phyloP scores from a whole-genome alignment of 1,284 basidiomycete species.

The Ceratobasidium sp. region DNA sequence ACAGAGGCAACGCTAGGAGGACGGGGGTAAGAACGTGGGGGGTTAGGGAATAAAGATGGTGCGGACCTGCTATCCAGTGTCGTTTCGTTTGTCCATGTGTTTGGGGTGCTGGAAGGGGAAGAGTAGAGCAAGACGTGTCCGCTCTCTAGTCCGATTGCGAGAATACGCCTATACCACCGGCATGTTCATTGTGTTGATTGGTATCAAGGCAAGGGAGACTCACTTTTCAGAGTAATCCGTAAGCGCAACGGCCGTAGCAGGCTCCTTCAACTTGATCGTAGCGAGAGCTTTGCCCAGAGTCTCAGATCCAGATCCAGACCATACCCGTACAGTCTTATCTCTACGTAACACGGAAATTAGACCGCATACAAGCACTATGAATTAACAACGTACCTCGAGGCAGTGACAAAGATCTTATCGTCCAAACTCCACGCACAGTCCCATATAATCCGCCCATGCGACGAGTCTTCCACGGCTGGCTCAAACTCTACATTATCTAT shows the following conservation, averaged over 20 bases:
- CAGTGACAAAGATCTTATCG: slow-evolving; percentile 84
- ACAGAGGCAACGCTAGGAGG: slow-evolving; percentile 67
- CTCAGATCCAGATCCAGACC: slow-evolving; percentile 6
- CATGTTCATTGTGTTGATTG: background rate
- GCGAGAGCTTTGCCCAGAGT: slow-evolving; percentile 59
- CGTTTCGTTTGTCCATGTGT: slow-evolving; percentile 63
- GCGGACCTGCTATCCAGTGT: slow-evolving; percentile 63
- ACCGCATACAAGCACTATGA: background rate
- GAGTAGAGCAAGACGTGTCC: slow-evolving; percentile 71
- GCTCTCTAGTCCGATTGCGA: slow-evolving; percentile 75
- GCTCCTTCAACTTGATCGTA: slow-evolving; percentile 69
- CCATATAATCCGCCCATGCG: slow-evolving; percentile 95
- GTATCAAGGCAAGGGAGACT: slow-evolving; percentile 44
- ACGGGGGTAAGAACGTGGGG: slow-evolving; percentile 39
- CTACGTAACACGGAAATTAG: background rate
- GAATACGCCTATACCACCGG: slow-evolving; percentile 59
- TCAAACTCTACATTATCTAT: slow-evolving; percentile 71
- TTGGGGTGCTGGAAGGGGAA: slow-evolving; percentile 51
- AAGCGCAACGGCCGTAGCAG: slow-evolving; percentile 73
- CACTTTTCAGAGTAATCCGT: slow-evolving; percentile 58
- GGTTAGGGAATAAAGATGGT: slow-evolving; percentile 2
- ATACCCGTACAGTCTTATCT: slow-evolving; percentile 83
- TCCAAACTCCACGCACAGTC: slow-evolving; percentile 88
- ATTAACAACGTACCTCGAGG: slow-evolving; percentile 65
- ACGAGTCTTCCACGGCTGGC: slow-evolving; percentile 76